Evolutionary conservation across 2,329 filamentous ascomycete genomes (phyloP).

Genomic region (Paraconiothyrium brasiliense): DNA sequence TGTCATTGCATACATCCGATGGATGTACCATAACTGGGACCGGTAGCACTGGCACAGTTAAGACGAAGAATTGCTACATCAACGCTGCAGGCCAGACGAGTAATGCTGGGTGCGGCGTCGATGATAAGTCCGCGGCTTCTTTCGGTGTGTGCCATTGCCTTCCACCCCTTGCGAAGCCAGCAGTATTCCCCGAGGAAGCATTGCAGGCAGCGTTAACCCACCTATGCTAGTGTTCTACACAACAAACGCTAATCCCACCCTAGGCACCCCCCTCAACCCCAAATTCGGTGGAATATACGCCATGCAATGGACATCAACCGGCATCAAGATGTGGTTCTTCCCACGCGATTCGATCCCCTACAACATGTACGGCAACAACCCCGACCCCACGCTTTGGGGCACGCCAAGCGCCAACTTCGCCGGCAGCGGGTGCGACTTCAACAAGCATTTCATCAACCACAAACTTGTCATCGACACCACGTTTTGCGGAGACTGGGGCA

Average conservation of each 20-base stretch:
- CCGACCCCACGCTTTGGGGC: constrained; percentile 72
- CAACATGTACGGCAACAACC: constrained; percentile 44
- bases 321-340: constrained; percentile 84
- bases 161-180: background rate
- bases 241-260: background rate
- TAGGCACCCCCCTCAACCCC: constrained; percentile 35
- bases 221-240: no score
- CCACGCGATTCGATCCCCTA: constrained; percentile 67
- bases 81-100: constrained; percentile 23
- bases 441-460: constrained; percentile 70
- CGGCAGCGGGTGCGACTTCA: constrained; percentile 44
- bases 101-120: constrained; percentile 28
- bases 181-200: background rate
- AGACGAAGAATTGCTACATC: constrained; percentile 31
- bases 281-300: constrained; percentile 51
- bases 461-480: constrained; percentile 81
- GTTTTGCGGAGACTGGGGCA: constrained; percentile 66
- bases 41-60: constrained; percentile 21
- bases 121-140: constrained; percentile 15
- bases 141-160: constrained; percentile 21
- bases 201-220: background rate
- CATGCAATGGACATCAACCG: constrained; percentile 69
- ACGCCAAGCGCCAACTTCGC: constrained; percentile 72
- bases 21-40: constrained; percentile 29
- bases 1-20: constrained; percentile 30